These are phyloP conservation scores for Scenedesmus sp. DNA, from an alignment of 163 green algal species.

Conservation along the genomic window DNA sequence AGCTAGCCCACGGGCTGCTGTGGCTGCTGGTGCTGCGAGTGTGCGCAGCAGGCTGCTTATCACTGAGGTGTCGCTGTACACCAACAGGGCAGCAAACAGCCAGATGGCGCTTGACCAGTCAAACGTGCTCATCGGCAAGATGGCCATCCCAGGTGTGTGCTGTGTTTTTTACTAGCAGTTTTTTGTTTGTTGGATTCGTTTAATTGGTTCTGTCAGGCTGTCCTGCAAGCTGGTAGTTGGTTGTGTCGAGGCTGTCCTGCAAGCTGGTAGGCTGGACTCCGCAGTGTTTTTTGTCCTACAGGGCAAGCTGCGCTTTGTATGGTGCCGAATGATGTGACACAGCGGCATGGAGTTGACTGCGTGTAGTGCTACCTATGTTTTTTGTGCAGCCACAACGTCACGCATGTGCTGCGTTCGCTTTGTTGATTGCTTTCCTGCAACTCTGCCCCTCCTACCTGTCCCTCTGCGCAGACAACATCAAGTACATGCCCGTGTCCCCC, in stretches of 20 bases:
- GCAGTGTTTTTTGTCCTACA: background rate
- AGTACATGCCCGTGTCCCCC: slow-evolving; percentile 55
- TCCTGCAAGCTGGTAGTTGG: background rate
- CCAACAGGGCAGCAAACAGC: background rate
- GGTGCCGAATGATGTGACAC: background rate
- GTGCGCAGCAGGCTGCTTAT: slow-evolving; percentile 34
- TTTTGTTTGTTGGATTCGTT: background rate
- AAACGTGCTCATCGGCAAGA: slow-evolving; percentile 39
- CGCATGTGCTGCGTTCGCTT: too few species aligned
- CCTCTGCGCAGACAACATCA: slow-evolving; percentile 31
- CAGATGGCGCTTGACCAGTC: slow-evolving; percentile 36
- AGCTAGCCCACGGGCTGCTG: background rate
- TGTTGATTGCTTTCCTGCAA: background rate
- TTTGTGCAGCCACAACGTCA: background rate
- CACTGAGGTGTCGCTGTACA: slow-evolving; percentile 45
- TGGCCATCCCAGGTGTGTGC: slow-evolving; percentile 36
- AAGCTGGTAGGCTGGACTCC: background rate
- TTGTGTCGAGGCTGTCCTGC: background rate
- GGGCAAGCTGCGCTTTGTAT: background rate
- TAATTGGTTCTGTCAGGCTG: background rate
- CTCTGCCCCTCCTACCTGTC: background rate
- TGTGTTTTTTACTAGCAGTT: background rate
- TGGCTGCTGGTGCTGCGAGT: slow-evolving; percentile 3
- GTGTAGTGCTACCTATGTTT: background rate
- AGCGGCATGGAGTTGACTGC: background rate